Base-by-base conservation (phyloP, 306 rosid species). In the Vachellia pachyceras region DNA sequence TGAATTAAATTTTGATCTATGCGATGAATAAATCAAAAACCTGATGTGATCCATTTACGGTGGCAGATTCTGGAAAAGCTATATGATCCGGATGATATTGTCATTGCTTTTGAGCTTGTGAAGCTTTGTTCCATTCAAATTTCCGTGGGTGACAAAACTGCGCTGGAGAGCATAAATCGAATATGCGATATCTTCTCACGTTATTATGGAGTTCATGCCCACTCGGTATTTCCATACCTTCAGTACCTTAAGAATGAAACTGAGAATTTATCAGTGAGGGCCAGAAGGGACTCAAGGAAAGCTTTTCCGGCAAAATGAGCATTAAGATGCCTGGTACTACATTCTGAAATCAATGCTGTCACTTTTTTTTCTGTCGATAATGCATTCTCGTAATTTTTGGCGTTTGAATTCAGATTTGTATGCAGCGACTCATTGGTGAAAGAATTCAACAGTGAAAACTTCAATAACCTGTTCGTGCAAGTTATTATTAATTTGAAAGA, bases 51-150 rank as follows among this genome's bases (percentile, higher is more conserved):
- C 72, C 60, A 35, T 79, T 75, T 68, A 41, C 6, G 65, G 22
- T 84, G 81, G 78, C 97, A 94, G 98, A 89, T 92, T 79, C 82
- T 94, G 86, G 91, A 91, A 84, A 91, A 91, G 90, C 89, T 94
- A 58, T 92, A 92, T 66, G 86, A 74, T 15, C 86, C 83, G 39
- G 88, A 88, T 81, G 97, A 94, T 84, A 90, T 94, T 50, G 97
- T 88, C 78, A 84, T 94, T 75, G 98, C 90, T n/a, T 79, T 91
- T 67, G 98, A 94, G 85, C 94, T 94, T 46, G 89, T 87, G 91
- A 94, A 94, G 86, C 91, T 94, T 64, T 87, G 92, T 37, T 92
- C 97, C 40, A 85, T 94, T 86, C 93, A 88, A 90, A 87, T 89
- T 79, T 88, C 86, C 60, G 68, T 90, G 88, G 85, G 79, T 14